Evolutionary conservation across 371 early-diverging fungal genomes (phyloP).

Genomic region (Lichtheimia ramosa): DNA sequence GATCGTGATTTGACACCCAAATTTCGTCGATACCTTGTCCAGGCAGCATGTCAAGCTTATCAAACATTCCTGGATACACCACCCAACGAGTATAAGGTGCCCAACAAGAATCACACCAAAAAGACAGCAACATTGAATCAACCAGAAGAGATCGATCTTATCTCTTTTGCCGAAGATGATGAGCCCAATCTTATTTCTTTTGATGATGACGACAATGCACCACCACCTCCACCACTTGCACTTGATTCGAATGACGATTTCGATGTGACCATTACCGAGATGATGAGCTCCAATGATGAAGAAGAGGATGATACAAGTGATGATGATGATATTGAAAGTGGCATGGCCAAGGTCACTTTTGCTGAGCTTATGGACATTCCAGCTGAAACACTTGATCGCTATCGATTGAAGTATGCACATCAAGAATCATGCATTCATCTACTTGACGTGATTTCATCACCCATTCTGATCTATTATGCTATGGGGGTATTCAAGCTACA

Average conservation of each 20-base stretch:
- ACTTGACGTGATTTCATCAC: conserved; percentile 22
- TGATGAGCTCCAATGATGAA: not conserved
- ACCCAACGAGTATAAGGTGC: conserved; percentile 10
- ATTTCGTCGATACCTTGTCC: conserved; percentile 29
- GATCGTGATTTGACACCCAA: conserved; percentile 23
- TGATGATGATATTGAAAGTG: conserved; percentile 14
- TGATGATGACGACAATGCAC: conserved; percentile 17
- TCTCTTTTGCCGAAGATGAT: conserved; percentile 25
- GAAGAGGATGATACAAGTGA: conserved; percentile 9
- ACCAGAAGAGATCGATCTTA: conserved; percentile 22
- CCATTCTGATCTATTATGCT: conserved; percentile 37
- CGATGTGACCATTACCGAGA: not conserved
- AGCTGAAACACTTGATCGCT: conserved; percentile 16
- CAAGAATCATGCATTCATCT: conserved; percentile 22
- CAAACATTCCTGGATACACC: conserved; percentile 24
- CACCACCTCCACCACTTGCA: no score
- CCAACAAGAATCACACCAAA: not conserved
- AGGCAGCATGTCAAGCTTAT: conserved; percentile 23
- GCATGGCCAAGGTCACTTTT: conserved; percentile 14
- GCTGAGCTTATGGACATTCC: conserved; percentile 18
- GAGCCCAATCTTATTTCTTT: conserved; percentile 34
- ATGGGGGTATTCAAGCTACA: conserved; percentile 28
- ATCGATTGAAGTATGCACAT: conserved; percentile 16
- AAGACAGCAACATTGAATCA: not conserved
- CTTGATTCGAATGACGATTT: no score